Conservation (phyloP, 805 yeast genomes). For the Pichia insulana region DNA sequence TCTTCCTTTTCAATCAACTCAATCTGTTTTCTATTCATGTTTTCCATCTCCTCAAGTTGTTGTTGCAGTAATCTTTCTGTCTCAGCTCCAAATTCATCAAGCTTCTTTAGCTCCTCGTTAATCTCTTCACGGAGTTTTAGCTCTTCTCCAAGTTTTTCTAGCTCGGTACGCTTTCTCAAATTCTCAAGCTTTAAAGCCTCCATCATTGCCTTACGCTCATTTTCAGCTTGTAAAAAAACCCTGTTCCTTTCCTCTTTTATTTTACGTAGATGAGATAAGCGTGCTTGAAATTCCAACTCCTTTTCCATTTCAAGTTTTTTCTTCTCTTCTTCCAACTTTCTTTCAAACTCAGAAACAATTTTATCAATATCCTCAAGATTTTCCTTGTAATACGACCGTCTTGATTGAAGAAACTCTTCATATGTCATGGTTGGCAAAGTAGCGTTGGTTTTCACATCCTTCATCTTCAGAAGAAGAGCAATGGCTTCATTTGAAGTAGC, state of each 20-base stretch:
- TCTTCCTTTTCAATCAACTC: background rate
- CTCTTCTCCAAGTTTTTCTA: background rate
- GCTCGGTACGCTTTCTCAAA: background rate
- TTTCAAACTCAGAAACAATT: conserved; percentile 5
- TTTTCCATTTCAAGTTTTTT: conserved; percentile 1
- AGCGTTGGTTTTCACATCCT: background rate
- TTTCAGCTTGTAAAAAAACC: background rate
- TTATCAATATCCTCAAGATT: conserved; percentile 1
- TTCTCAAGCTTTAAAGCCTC: background rate
- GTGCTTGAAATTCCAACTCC: background rate
- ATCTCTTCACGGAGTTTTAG: conserved; percentile 1
- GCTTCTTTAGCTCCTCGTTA: background rate
- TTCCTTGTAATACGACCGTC: background rate
- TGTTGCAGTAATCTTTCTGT: background rate
- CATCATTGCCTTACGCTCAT: background rate
- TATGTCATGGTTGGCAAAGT: background rate
- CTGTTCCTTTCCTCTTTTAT: conserved; percentile 1
- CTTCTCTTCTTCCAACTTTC: background rate
- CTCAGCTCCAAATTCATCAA: background rate
- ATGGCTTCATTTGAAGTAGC: background rate
- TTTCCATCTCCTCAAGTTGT: conserved; percentile 2
- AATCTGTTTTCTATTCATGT: conserved; percentile 1
- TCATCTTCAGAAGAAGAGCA: background rate
- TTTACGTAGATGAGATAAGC: background rate
- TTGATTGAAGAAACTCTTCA: background rate